Evolutionary conservation across 495 filamentous ascomycete species (phyloP), one percentile per base, ranked within the genome.

Genomic region (Hyphodiscus hymeniophilus): DNA sequence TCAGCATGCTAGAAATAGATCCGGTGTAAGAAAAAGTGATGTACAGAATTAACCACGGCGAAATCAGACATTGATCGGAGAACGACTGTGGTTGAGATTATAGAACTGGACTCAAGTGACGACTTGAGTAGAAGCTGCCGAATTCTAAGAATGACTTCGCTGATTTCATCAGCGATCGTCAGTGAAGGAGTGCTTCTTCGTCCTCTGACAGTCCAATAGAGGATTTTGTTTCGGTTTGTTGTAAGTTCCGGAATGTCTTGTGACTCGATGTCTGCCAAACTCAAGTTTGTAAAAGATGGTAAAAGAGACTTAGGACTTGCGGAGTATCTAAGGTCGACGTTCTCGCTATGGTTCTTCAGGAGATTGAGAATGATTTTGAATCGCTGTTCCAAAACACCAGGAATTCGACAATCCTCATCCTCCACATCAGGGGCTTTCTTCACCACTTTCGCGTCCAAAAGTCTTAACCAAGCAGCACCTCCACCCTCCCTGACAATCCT

Each of bases 31-130:
- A 40, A 39, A 3, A 21, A 22, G 23, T 35, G 11, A 42, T 6
- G 20, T 54, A 59, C 59, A 21, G 63, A 61, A 65, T 97, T 98
- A 52, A 94, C 66, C 8, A 62, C 46, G 0, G 76, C 61, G 61
- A 97, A 98, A 61, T 85, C 80, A 23, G 74, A 56, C 82, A 97
- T 95, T 20, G 73, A 74, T 33, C 82, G 80, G 36, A 98, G 77
- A 45, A 92, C 65, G 34, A 98, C 79, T 8, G 82, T 82, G 17
- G 82, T 77, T 54, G 77, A 87, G 28, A 83, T 71, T 45, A 97
- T 85, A 48, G 80, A 73, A 6, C 72, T 69, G 10, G 68, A 34
- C 3, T 64, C 40, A 7, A 75, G 54, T 2, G 46, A 51, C 15
- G 42, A n/a, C 16, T 57, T 26, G 7, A 43, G 23, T 7, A 76